A percentile compares a stretch with the other conserved stretches of the same genome.
Conservation (phyloP, 371 early-diverging fungal species). For the Mucor plumbeus region DNA sequence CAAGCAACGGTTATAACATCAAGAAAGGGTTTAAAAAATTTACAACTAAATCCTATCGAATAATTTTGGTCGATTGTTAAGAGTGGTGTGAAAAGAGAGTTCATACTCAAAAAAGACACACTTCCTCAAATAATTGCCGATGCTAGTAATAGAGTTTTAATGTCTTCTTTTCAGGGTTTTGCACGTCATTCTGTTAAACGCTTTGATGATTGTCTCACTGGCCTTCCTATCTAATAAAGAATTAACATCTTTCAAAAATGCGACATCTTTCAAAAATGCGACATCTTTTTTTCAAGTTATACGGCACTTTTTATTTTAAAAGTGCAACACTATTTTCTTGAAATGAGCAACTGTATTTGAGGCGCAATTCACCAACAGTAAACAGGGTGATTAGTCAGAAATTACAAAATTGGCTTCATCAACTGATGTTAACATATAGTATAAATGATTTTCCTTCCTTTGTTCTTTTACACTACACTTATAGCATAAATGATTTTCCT, state of each 20-base stretch:
- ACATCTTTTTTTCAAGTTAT: too few species aligned
- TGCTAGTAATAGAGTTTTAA: neutral
- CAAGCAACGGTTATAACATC: too few species aligned
- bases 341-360: too few species aligned
- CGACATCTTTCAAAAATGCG: too few species aligned
- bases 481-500: neutral
- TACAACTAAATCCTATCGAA: constrained; percentile 18
- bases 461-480: neutral
- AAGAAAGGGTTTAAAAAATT: constrained; percentile 15
- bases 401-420: neutral
- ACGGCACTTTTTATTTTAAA: too few species aligned
- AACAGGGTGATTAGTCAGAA: neutral
- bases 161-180: too few species aligned
- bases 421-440: neutral
- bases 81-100: constrained; percentile 10
- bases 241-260: too few species aligned
- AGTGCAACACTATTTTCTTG: too few species aligned
- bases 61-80: neutral
- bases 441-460: neutral
- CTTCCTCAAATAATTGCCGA: constrained; percentile 12
- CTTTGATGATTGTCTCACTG: too few species aligned
- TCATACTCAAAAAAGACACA: constrained; percentile 11
- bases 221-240: too few species aligned
- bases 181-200: too few species aligned
- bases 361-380: neutral